phyloP scores from a whole-genome alignment of 2,329 filamentous ascomycete species.

The Trichoderma asperellum region DNA sequence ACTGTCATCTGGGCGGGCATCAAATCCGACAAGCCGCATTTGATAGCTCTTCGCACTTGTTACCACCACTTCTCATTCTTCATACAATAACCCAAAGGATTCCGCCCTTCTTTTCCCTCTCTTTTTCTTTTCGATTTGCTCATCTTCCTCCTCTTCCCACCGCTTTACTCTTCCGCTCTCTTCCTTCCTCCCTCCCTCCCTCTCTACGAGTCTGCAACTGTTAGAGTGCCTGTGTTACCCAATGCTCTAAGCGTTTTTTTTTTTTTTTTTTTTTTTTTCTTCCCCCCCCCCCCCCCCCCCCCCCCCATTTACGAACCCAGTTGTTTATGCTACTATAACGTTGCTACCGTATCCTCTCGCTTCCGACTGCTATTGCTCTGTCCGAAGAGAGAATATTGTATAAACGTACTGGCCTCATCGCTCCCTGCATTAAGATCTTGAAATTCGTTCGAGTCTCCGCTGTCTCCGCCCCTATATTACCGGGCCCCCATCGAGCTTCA shows the following conservation, averaged over 20 bases:
- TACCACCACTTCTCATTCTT: neutral
- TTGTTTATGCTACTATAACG: neutral
- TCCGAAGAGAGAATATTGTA: neutral
- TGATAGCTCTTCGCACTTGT: neutral
- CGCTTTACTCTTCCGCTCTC: neutral
- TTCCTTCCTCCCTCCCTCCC: neutral
- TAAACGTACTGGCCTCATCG: neutral
- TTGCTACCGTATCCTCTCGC: neutral
- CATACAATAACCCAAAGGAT: conserved; percentile 14
- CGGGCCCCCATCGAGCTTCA: neutral
- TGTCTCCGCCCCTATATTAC: neutral
- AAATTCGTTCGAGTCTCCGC: neutral
- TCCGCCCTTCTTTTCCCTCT: neutral
- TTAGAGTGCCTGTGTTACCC: neutral
- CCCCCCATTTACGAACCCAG: neutral
- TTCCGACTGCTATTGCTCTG: neutral
- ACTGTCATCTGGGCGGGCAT: conserved; percentile 21
- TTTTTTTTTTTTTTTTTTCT: neutral
- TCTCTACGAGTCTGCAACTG: neutral
- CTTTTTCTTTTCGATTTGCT: neutral
- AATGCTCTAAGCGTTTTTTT: neutral
- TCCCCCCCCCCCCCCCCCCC: too few relatives aligned
- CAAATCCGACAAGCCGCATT: conserved; percentile 12
- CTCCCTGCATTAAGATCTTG: neutral
- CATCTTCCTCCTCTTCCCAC: neutral